Evolutionary conservation across 371 early-diverging fungal genomes (phyloP).

Genomic region (Capillidium rhysosporum): DNA sequence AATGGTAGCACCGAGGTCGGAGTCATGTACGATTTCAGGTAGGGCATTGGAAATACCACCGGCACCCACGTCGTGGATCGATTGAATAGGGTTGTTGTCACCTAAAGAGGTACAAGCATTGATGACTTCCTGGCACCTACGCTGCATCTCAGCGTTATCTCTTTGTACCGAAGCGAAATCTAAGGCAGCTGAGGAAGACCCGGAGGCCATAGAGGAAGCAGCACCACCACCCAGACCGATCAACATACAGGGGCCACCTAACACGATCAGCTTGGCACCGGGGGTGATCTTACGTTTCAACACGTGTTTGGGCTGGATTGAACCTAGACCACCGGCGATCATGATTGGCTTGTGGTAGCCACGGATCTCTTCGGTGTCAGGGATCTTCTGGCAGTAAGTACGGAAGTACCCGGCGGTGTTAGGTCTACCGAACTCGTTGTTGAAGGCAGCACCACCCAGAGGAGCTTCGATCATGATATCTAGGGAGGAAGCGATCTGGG

Average conservation of each 20-base stretch:
- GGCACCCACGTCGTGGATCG: constrained; percentile 95
- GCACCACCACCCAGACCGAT: constrained; percentile 97
- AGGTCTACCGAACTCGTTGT: constrained; percentile 97
- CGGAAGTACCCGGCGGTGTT: constrained; percentile 88
- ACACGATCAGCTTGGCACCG: constrained; percentile 64
- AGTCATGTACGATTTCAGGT: constrained; percentile 92
- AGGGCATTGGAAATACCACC: constrained; percentile 94
- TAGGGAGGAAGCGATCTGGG: constrained; percentile 72
- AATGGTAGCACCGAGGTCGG: constrained; percentile 72
- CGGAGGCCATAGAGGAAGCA: constrained; percentile 83
- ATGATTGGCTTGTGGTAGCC: constrained; percentile 98
- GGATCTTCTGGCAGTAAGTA: constrained; percentile 59
- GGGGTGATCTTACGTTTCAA: constrained; percentile 62
- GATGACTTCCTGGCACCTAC: constrained; percentile 88
- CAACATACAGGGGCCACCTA: constrained; percentile 93
- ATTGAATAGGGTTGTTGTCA: constrained; percentile 60
- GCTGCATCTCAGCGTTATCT: constrained; percentile 95
- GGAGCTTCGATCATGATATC: constrained; percentile 95
- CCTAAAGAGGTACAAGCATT: constrained; percentile 76
- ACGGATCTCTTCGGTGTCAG: constrained; percentile 38
- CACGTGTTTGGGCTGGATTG: constrained; percentile 67
- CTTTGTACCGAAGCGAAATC: constrained; percentile 96
- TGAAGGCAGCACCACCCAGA: constrained; percentile 90
- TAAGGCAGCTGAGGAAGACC: constrained; percentile 67
- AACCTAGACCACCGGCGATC: constrained; percentile 94